Base-by-base conservation (phyloP, 179 eudicot species). In the Dionaea muscipula region DNA sequence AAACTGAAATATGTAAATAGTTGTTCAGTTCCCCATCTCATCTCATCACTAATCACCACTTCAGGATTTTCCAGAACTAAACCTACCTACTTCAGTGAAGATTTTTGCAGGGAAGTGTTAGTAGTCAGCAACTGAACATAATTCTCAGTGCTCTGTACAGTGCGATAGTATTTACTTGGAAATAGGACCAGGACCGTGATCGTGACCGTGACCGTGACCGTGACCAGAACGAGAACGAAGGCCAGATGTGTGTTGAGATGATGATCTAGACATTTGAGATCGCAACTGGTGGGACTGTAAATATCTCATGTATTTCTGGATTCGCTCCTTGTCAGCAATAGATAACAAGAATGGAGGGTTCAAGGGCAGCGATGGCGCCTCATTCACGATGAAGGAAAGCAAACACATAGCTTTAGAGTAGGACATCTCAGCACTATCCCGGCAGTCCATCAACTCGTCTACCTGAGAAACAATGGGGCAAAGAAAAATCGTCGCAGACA, bases 391-490 rank as follows among this genome's bases (percentile, higher is more conserved):
- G 61, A 78, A 78, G 1, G 75, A 68, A 19, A 78, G 36, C 62
- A 75, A 41, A 17, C 57, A 37, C 58, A 72, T 54, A 49, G 80
- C 79, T 75, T 63, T 72, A 9, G 80, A 53, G 72, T 68, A 78
- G 53, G 56, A 22, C 49, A 48, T 26, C 49, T 70, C 60, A 18
- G 83, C 83, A 36, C 59, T 67, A 12, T 63, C 71, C 45, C 19
- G 54, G 47, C 63, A 66, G 35, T 63, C 79, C 45, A 78, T 41
- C n/a, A 65, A 38, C 33, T 72, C 77, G 28, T 74, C 77, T 22
- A 72, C 83, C 80, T 75, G 75, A 21, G 22, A 52, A 10, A 39
- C 47, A 54, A 55, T 16, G 16, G 21, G 5, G 17, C 14, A 8
- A 23, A 47, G 22, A 52, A 17, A 27, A 23, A 12, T 18, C 27